These are phyloP conservation scores for Beverwykella pulmonaria DNA, from an alignment of 495 filamentous ascomycete genomes.

Conservation along the genomic window DNA sequence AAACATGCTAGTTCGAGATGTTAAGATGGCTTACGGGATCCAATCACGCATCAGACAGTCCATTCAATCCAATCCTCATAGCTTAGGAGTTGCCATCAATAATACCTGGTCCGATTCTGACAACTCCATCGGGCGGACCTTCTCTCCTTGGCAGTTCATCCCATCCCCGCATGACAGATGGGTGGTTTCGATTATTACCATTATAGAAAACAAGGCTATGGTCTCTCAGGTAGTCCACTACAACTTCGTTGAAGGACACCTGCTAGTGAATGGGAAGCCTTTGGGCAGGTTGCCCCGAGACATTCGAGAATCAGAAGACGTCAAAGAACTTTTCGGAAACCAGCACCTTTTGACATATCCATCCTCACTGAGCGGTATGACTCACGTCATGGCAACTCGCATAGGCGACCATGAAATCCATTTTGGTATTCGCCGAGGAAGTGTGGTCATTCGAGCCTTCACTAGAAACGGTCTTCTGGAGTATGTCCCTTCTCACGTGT, in stretches of 20 bases:
- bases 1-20: conserved; percentile 53
- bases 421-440: conserved; percentile 50
- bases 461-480: conserved; percentile 38
- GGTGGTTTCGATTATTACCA: conserved; percentile 37
- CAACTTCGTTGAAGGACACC: conserved; percentile 52
- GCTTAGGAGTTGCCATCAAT: conserved; percentile 20
- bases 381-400: conserved; percentile 40
- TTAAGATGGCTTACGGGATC: conserved; percentile 53
- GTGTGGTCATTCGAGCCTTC: conserved; percentile 48
- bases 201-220: conserved; percentile 45
- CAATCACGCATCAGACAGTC: conserved; percentile 40
- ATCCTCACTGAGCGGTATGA: conserved; percentile 54
- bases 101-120: conserved; percentile 7
- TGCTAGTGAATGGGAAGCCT: conserved; percentile 55
- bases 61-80: conserved; percentile 2
- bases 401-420: conserved; percentile 50
- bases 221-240: conserved; percentile 56
- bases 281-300: conserved; percentile 54
- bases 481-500: conserved; percentile 40
- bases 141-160: neutral
- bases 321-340: conserved; percentile 55
- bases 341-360: conserved; percentile 53
- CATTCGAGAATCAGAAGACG: conserved; percentile 41
- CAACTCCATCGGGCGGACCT: conserved; percentile 16
- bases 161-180: conserved; percentile 43